Base-by-base conservation (phyloP, 23 red algal species). In the Cyanidiococcus yangmingshanensis region DNA sequence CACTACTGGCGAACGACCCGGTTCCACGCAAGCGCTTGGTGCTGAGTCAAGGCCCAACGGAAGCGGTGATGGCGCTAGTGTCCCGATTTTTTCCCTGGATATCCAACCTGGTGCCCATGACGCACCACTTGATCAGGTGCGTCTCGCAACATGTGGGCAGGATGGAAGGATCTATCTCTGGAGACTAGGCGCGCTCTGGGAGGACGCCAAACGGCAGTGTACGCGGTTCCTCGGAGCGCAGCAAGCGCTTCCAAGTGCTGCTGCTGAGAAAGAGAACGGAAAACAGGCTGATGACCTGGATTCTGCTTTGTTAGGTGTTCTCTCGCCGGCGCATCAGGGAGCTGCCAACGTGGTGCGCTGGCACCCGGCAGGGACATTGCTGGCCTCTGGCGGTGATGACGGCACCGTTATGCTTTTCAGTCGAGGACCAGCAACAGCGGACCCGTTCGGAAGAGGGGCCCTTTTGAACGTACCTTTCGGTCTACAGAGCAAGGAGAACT, bases 281-380 rank as follows among this genome's bases (percentile, higher is more conserved):
- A 27, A 27, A 35, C 40, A 50, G 34, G 54, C 27, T 40, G 58
- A 51, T 37, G 38, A 67, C 25, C 77, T 50, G 12, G 76, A 82
- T 35, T 59, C 17, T 41, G 40, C 24, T 58, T 59, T 37, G 41
- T 71, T n/a, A 37, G 75, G n/a, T 71, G 75, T 76, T 50, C 50
- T 74, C 30, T 21, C 51, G 27, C 29, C 57, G 58, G 50, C 76
- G 34, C 76, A 29, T 32, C 76, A 50, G 58, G 76, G 37, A 32
- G 85, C 88, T 67, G 80, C 87, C 59, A 98, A 98, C 68, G 85
- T 84, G 79, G 94, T 98, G 38, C 77, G 94, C 2, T 98, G 88
- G 88, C 74, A 59, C 29, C 88, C 88, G 41, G 74, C 78, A 37
- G 94, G 94, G 34, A 45, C 50, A 26, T 25, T 87, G 37, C 76